Conservation (phyloP, 441 rosid species). For the Caryocar brasiliense region DNA sequence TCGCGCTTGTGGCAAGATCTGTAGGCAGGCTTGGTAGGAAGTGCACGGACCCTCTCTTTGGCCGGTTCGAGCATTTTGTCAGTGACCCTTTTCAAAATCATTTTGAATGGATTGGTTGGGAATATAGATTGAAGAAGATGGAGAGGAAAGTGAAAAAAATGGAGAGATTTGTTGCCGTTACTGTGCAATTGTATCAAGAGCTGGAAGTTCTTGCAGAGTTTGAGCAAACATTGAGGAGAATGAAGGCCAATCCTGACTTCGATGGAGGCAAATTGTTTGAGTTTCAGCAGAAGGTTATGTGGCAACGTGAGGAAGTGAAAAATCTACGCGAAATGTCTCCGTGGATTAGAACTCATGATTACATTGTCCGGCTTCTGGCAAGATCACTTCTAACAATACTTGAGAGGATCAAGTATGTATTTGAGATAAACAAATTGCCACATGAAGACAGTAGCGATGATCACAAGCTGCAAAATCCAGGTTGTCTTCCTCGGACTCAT, state of each 20-base stretch:
- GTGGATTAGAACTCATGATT: conserved; percentile 51
- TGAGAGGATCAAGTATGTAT: conserved; percentile 38
- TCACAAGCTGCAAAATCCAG: conserved; percentile 6
- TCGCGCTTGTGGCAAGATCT: conserved; percentile 31
- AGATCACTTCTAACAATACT: conserved; percentile 51
- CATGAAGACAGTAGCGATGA: conserved; percentile 5
- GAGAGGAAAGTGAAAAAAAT: conserved; percentile 57
- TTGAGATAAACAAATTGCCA: conserved; percentile 17
- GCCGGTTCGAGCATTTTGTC: conserved; percentile 35
- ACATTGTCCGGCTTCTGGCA: conserved; percentile 39
- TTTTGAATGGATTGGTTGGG: conserved; percentile 48
- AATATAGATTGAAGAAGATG: conserved; percentile 55
- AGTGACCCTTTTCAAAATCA: conserved; percentile 28
- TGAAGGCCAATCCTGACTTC: conserved; percentile 27
- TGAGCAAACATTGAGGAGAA: conserved; percentile 53
- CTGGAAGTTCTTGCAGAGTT: conserved; percentile 54
- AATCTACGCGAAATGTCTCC: conserved; percentile 50
- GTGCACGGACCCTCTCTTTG: conserved; percentile 39
- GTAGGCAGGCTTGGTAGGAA: conserved; percentile 43
- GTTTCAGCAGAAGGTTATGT: conserved; percentile 40
- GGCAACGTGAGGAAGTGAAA: conserved; percentile 47
- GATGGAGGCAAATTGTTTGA: conserved; percentile 36
- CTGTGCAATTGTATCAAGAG: conserved; percentile 45
- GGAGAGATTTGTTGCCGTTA: conserved; percentile 40
- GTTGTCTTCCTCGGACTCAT: conserved; percentile 24